Base-by-base conservation (phyloP, 75 land plant species). In the Cunninghamia lanceolata region DNA sequence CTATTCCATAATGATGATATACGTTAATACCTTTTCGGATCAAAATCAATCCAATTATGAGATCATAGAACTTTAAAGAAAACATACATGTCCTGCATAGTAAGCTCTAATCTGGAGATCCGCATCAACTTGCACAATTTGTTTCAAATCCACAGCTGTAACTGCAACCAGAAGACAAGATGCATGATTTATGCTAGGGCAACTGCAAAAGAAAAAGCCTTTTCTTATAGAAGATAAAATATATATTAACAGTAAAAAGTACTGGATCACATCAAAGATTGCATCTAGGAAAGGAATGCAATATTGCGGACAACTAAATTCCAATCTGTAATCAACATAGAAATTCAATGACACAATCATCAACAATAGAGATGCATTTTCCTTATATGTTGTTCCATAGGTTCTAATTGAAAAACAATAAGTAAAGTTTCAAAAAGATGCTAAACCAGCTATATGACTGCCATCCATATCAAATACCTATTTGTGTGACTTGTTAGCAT, bases 71-170 rank as follows among this genome's bases (percentile, higher is more conserved):
- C 13, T 28, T 80, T 43, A 45, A 80, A 10, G 36, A 66, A 39
- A 87, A 84, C 94, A 82, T 92, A 98, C 99, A 93, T 98, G 99
- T 43, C 99, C 99, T 39, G 99, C 99, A 90, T 98, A 98, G 83
- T 98, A 98, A 56, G 99, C 99, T 86, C 97, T 95, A 79, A 98
- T 94, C 81, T 95, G 94, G 85, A 98, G 94, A 80, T 98, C 99
- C 50, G 90, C 86, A 90, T 92, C 95, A 88, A 98, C 97, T 85
- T 91, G 91, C 19, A 98, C 88, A 13, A 94, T 94, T 90, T 98
- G 97, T 86, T 92, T 94, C 86, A 98, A 88, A 85, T 98, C 99
- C 30, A 98, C 93, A 4, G 99, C 91, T 86, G 88, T 94, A 68
- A 98, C 99, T 98, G 95, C 83, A 91, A 82, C 30, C 30, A 19